Evolutionary conservation across 202 grass and related monocot genomes (phyloP).

Genomic region (Schoenoplectus tabernaemontani): DNA sequence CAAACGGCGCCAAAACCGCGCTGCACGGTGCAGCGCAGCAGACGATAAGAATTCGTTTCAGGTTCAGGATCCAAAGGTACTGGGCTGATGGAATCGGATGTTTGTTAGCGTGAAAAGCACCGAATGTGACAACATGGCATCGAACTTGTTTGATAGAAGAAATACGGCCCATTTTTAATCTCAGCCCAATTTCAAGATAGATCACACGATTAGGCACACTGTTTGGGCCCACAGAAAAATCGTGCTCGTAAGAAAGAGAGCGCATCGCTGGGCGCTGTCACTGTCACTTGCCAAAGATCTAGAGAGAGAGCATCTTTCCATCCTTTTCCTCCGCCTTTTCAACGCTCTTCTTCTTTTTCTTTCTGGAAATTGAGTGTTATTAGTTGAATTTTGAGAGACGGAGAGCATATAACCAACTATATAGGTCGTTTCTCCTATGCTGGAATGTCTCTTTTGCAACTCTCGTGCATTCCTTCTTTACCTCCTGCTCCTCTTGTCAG

Average conservation of each 20-base stretch:
- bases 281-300: not conserved
- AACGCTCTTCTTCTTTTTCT: not conserved
- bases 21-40: too few species aligned
- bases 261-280: not conserved
- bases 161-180: not conserved
- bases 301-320: not conserved
- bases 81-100: too few species aligned
- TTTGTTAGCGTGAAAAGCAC: too few species aligned
- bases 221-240: not conserved
- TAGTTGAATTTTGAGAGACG: not conserved
- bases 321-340: not conserved
- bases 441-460: slow-evolving; percentile 23
- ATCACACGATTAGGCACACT: not conserved
- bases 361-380: not conserved
- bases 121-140: not conserved
- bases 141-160: not conserved
- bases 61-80: too few species aligned
- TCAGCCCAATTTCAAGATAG: not conserved
- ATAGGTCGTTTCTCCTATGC: not conserved
- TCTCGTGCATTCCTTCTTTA: not conserved
- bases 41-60: too few species aligned
- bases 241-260: not conserved
- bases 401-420: not conserved
- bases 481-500: slow-evolving; percentile 9
- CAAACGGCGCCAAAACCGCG: too few species aligned